Percentiles rank a stretch among this genome's conserved stretches.
Evolutionary conservation across 1,139 yeast genomes (phyloP).

Genomic region (Taiozyma sp.): DNA sequence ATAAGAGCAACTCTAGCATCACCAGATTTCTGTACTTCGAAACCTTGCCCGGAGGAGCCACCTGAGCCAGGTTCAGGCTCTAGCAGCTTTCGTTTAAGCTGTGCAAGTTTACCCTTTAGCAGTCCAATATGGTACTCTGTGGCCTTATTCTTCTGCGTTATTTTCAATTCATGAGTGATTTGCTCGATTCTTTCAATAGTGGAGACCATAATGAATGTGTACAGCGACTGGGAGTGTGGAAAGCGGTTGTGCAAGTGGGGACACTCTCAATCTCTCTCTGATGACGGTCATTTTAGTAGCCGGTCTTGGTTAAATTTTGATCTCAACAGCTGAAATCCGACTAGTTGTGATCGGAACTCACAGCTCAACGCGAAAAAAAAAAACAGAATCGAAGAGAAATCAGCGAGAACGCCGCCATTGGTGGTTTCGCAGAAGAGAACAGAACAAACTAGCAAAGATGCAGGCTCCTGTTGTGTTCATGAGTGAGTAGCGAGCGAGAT

Average conservation of each 20-base stretch:
- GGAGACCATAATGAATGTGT: constrained; percentile 13
- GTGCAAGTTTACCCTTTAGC: constrained; percentile 91
- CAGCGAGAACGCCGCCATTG: background rate
- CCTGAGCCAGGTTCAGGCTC: constrained; percentile 85
- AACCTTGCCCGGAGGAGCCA: constrained; percentile 69
- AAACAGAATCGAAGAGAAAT: background rate
- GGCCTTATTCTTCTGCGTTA: constrained; percentile 97
- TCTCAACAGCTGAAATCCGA: background rate
- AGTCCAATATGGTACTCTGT: constrained; percentile 96
- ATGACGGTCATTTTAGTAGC: background rate
- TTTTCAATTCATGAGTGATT: constrained; percentile 62
- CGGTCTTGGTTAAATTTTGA: background rate
- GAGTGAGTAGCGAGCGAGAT: constrained; percentile 32
- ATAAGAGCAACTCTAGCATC: constrained; percentile 94
- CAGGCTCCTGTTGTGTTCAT: constrained; percentile 75
- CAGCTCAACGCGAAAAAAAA: background rate
- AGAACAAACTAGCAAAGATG: constrained; percentile 30
- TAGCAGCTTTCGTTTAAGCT: constrained; percentile 83
- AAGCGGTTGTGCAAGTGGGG: background rate
- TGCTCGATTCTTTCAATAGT: constrained; percentile 69
- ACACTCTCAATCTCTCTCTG: background rate
- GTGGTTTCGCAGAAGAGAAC: background rate
- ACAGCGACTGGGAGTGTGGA: background rate
- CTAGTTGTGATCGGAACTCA: background rate
- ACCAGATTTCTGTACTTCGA: constrained; percentile 93